Evolutionary conservation across 108 stramenopile species (phyloP), one percentile per base, ranked within the genome.

Genomic region (Ochromonas danica): DNA sequence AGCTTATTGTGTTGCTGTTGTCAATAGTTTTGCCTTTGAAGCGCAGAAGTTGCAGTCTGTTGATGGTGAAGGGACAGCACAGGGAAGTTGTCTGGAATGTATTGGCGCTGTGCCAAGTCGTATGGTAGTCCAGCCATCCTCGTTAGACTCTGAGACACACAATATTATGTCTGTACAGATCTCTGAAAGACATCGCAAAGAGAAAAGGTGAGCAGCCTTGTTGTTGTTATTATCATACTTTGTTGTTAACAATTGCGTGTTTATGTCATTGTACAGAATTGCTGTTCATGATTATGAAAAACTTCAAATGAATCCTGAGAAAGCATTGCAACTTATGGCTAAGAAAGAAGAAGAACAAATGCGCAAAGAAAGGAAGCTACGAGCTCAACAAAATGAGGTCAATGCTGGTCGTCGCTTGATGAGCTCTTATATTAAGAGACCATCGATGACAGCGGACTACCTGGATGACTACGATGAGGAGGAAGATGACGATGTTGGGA

Each of bases 91-190:
- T 51, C 22, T 51, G 22, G 14, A 51, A 51, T 51, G 45, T 22
- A 51, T 51, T 51, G 45, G 45, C 45, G 22, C 6, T 14, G 36
- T 42, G 6, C 41, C 6, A 40, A 70, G 22, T 38, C 6, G 22
- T 14, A 70, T 70, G 67, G 22, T 40, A 14, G 22, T 70, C 6
- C 6, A 70, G 22, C 67, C 67, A 38, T 14, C 6, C 40, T 70
- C 67, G 6, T 38, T 70, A 42, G 22, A 70, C 6, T 70, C 67
- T 70, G 14, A 40, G 22, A 40, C 67, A 38, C 67, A 70, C 22
- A 42, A 70, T 38, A 38, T 14, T 14, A 70, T 70, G 67, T 70
- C 67, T 14, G 6, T 70, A 38, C 14, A 22, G 22, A 70, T 70
- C 22, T 6, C 36, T 70, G 22, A 70, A 42, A 70, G 41, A 14